These are phyloP conservation scores for Paraleonurus japonicus DNA, from an alignment of 257 asterid genomes.

Conservation along the genomic window DNA sequence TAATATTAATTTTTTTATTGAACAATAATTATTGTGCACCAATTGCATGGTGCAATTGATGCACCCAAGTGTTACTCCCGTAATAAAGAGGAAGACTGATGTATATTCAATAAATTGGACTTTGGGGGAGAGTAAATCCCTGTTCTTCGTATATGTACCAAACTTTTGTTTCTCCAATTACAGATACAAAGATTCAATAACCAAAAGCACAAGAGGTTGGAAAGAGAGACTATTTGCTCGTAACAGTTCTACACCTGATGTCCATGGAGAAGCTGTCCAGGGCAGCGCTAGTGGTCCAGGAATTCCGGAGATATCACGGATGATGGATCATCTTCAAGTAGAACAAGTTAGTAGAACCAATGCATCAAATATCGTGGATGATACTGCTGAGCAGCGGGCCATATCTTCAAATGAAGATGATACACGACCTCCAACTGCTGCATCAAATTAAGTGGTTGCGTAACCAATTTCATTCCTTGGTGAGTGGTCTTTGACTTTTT, in stretches of 20 bases:
- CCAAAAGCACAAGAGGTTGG: slow-evolving; percentile 94
- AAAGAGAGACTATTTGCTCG: slow-evolving; percentile 88
- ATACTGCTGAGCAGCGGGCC: slow-evolving; percentile 29
- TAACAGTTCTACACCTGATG: slow-evolving; percentile 47
- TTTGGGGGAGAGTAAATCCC: background rate
- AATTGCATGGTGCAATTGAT: too few species aligned
- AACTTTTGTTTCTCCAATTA: background rate
- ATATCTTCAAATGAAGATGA: slow-evolving; percentile 38
- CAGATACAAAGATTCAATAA: slow-evolving; percentile 82
- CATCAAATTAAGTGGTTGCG: slow-evolving; percentile 34
- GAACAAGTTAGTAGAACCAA: slow-evolving; percentile 43
- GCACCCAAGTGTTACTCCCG: background rate
- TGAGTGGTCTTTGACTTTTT: slow-evolving; percentile 20
- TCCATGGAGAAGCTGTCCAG: slow-evolving; percentile 40
- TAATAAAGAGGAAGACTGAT: background rate
- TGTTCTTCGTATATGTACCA: background rate
- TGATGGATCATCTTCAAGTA: slow-evolving; percentile 67
- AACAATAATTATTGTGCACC: too few species aligned
- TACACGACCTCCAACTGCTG: slow-evolving; percentile 45
- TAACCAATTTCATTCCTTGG: slow-evolving; percentile 26
- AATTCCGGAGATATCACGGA: slow-evolving; percentile 43
- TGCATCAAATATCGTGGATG: slow-evolving; percentile 35
- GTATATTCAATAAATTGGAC: background rate
- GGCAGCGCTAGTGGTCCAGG: slow-evolving; percentile 36
- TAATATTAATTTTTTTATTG: too few species aligned